Evolutionary conservation across 2,329 filamentous ascomycete genomes (phyloP), one percentile per base, ranked within the genome.

Genomic region (Colletotrichum godetiae): DNA sequence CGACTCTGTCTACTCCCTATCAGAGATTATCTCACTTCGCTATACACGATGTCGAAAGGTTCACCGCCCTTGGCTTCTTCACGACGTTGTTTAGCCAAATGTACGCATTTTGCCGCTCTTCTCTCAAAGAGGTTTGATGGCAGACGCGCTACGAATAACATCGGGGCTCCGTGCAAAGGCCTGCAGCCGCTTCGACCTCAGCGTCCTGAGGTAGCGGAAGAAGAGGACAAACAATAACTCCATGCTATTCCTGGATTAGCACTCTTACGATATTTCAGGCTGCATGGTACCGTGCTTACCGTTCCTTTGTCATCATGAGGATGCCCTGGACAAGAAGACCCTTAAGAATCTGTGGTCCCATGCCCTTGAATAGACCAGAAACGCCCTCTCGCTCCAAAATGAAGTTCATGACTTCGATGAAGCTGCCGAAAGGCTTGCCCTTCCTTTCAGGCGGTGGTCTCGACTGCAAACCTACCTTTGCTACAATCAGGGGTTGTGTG

Each of bases 271-370:
- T 19, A 49, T 11, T 19, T n/a, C 15, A 19, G 13, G 37, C 8
- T 10, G 53, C 63, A 35, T 64, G 12, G 4, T 42, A 1, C 29
- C 61, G 4, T 8, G 79, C 87, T 77, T 88, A 95, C 94, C 95
- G 90, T 85, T 99, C 97, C 85, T 99, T 99, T 60, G 95, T 97
- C 95, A 98, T 99, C 97, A 99, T 99, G 52, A 99, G 87, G 68
- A 99, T 91, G 62, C 97, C 97, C 81, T 99, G 97, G 2, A 99
- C 97, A 61, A 99, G 82, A 65, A 99, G 85, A 1, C 97, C 97
- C 84, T 99, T 99, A 72, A 95, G 83, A 64, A 99, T 93, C 82
- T 99, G 97, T 3, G 97, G 97, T 0, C 91, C 95, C 77, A 99
- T 98, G 55, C 97, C 97, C 86, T 99, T 99, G 88, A 98, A 99